Percentiles rank a stretch among this genome's conserved stretches.
Conservation (phyloP, 2,329 filamentous ascomycete genomes). For the Nigrospora sphaerica region DNA sequence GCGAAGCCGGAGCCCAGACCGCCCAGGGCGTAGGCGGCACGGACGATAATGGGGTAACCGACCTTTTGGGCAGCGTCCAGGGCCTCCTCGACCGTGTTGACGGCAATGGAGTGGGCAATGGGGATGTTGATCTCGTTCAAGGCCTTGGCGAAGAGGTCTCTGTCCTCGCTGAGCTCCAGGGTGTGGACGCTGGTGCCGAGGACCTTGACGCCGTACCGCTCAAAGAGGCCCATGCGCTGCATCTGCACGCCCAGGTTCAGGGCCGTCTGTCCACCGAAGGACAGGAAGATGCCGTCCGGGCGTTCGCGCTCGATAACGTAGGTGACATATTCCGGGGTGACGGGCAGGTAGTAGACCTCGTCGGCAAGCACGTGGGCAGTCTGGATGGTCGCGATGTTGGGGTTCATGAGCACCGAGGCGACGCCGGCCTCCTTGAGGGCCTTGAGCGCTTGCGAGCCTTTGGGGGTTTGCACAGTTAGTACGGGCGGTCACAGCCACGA, state of each 20-base stretch:
- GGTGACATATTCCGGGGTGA: constrained; percentile 94
- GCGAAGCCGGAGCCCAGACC: constrained; percentile 96
- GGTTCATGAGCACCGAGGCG: constrained; percentile 87
- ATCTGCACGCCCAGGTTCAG: constrained; percentile 96
- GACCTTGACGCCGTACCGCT: constrained; percentile 91
- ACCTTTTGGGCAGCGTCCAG: constrained; percentile 78
- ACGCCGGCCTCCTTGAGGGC: constrained; percentile 94
- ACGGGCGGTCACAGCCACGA: constrained; percentile 6
- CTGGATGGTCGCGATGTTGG: constrained; percentile 97
- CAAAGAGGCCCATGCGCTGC: constrained; percentile 91
- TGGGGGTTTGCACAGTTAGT: constrained; percentile 3
- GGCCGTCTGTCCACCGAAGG: constrained; percentile 94
- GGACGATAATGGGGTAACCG: constrained; percentile 96
- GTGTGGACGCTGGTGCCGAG: constrained; percentile 93
- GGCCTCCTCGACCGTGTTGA: constrained; percentile 85
- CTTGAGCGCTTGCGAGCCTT: constrained; percentile 93
- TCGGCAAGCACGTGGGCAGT: constrained; percentile 94
- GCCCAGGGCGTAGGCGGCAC: constrained; percentile 92
- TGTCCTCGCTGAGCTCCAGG: constrained; percentile 88
- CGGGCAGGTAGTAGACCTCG: constrained; percentile 96
- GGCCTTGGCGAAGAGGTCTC: constrained; percentile 92
- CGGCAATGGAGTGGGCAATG: constrained; percentile 92
- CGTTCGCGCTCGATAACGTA: constrained; percentile 95
- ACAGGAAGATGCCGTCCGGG: constrained; percentile 94
- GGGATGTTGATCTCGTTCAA: constrained; percentile 96